Conservation (phyloP, 1,139 yeast genomes). For the Pichia sp. region DNA sequence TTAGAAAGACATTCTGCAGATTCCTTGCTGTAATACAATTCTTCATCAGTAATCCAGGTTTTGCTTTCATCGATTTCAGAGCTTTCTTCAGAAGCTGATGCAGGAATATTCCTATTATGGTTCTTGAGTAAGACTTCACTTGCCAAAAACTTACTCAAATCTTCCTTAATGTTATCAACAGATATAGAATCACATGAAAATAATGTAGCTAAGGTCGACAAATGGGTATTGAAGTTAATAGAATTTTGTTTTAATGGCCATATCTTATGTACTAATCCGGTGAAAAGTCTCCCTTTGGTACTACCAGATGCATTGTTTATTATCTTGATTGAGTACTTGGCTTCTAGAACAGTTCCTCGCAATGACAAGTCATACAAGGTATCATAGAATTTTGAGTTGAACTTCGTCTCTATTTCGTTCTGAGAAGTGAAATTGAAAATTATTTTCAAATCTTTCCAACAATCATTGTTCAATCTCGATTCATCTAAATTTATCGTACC, state of each 20-base stretch:
- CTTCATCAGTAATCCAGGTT: conserved; percentile 50
- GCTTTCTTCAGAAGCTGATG: conserved; percentile 12
- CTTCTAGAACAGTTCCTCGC: conserved; percentile 56
- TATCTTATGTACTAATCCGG: conserved; percentile 39
- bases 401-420: conserved; percentile 34
- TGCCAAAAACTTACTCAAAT: conserved; percentile 56
- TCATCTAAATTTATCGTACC: neutral
- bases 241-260: conserved; percentile 48
- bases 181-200: conserved; percentile 48
- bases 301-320: conserved; percentile 32
- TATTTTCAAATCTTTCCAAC: conserved; percentile 46
- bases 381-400: conserved; percentile 20
- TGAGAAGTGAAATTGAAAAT: conserved; percentile 52
- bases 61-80: neutral
- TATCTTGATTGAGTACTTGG: conserved; percentile 61
- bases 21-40: conserved; percentile 34
- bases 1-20: conserved; percentile 41
- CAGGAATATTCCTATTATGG: conserved; percentile 26
- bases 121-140: conserved; percentile 58
- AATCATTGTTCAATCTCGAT: conserved; percentile 24
- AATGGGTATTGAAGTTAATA: conserved; percentile 45
- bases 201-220: conserved; percentile 61
- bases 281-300: conserved; percentile 19
- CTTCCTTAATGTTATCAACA: conserved; percentile 46
- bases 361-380: conserved; percentile 37